phyloP scores from a whole-genome alignment of 139 green algal genomes.

The Trebouxia sp. region DNA sequence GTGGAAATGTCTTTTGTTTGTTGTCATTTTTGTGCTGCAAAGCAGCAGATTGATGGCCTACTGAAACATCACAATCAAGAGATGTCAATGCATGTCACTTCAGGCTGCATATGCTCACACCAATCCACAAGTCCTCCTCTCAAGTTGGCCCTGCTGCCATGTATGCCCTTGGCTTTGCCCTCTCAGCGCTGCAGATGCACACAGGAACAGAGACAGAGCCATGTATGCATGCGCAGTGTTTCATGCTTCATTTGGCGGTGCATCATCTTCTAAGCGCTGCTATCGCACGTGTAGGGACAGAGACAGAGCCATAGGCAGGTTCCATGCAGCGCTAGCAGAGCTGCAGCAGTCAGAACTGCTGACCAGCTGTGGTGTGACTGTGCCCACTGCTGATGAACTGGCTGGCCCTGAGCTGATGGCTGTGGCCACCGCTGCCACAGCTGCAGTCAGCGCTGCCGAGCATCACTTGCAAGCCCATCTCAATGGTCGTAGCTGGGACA shows the following conservation, averaged over 20 bases:
- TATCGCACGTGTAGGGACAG: constrained; percentile 24
- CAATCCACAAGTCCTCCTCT: too few relatives aligned
- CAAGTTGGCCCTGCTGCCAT: too few relatives aligned
- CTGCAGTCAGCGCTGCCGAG: not conserved
- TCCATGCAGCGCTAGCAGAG: not conserved
- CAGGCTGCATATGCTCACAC: too few relatives aligned
- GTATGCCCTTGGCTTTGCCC: too few relatives aligned
- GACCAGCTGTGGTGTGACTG: not conserved
- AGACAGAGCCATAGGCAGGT: not conserved
- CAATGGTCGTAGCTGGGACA: not conserved
- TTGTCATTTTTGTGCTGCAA: too few relatives aligned
- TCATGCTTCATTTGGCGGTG: too few relatives aligned
- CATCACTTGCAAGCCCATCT: not conserved
- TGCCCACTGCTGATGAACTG: not conserved
- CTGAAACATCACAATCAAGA: too few relatives aligned
- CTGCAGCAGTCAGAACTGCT: not conserved
- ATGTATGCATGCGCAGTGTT: constrained; percentile 38
- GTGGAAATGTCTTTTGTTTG: too few relatives aligned
- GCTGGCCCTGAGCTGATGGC: not conserved
- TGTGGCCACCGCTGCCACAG: not conserved
- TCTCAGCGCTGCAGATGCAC: too few relatives aligned
- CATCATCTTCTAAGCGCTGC: not conserved
- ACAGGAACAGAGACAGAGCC: too few relatives aligned
- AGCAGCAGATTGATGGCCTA: too few relatives aligned
- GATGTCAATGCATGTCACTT: too few relatives aligned